Percentiles rank a stretch among this genome's conserved stretches.
Evolutionary conservation across 495 filamentous ascomycete species (phyloP).

Genomic region (Tuber magnatum): DNA sequence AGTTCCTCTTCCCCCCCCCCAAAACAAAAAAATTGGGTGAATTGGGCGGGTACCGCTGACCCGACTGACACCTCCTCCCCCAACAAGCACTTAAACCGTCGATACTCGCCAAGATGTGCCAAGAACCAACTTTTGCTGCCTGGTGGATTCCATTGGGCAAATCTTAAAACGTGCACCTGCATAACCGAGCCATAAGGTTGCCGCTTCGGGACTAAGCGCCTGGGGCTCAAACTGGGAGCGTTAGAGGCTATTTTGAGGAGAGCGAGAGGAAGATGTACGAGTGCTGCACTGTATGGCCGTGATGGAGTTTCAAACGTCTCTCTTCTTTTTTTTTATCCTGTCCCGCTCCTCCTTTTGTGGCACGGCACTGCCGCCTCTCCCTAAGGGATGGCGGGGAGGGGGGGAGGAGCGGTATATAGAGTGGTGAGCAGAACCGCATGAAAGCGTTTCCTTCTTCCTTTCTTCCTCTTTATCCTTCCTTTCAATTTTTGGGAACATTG

Average conservation of each 20-base stretch:
- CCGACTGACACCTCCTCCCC: background rate
- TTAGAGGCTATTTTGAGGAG: conserved; percentile 23
- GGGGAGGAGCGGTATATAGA: background rate
- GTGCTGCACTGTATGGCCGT: background rate
- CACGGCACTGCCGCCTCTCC: background rate
- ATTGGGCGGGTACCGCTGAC: background rate
- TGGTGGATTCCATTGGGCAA: conserved; percentile 15
- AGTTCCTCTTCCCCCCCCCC: no score
- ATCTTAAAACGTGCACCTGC: conserved; percentile 25
- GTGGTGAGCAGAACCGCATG: conserved; percentile 12
- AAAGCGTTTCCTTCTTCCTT: conserved; percentile 2
- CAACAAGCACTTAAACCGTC: background rate
- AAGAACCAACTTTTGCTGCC: conserved; percentile 3
- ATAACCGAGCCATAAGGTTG: conserved; percentile 19
- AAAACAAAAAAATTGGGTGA: background rate
- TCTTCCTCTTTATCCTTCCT: conserved; percentile 15
- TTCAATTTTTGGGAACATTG: conserved; percentile 3
- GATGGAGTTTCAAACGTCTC: conserved; percentile 4
- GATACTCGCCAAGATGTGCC: background rate
- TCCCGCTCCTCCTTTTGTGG: background rate
- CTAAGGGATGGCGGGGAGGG: background rate
- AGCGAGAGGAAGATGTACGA: background rate
- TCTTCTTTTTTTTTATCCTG: background rate
- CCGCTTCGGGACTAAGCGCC: conserved; percentile 25
- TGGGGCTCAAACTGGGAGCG: conserved; percentile 18